Evolutionary conservation across 257 asterid species (phyloP), one percentile per base, ranked within the genome.

Genomic region (Leptodermis oblonga): DNA sequence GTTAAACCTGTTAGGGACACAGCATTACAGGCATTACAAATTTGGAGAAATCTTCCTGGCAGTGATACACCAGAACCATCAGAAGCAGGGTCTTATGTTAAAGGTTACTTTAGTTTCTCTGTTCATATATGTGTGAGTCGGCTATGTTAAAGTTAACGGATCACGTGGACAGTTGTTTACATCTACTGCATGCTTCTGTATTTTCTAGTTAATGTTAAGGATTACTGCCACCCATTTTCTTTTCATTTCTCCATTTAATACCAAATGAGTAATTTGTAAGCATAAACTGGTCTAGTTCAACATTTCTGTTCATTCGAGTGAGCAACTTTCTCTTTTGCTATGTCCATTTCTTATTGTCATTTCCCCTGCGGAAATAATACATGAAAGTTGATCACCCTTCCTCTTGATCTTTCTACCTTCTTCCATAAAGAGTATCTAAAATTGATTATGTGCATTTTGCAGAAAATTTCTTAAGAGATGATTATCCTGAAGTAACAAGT

Each of bases 1-100:
- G 95, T 93, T 71, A 93, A 88, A 77, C 98, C 98, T 30, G 98
- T 90, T 43, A 86, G 98, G 78, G 97, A 93, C 74, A 67, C 83
- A 59, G 97, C 92, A 75, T 39, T 93, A 83, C 98, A 90, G 80
- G 96, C 98, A 73, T 78, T 90, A 81, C 94, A 88, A 72, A 75
- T 85, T 26, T 93, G 98, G 98, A 87, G 80, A 83, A 83, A 77
- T 73, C 83, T 93, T 77, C 92, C 92, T 5, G 90, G 93, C 58
- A 31, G 87, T 14, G 79, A 82, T 79, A 83, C 90, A 73, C 85
- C 87, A 20, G 98, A 88, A 85, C 96, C 96, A 61, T 93, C 98
- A 58, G 98, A 93, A 80, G 75, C 94, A 48, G 96, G 95, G 59
- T 93, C 98, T 71, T 90, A 89, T 48, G 74, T 88, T 78, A 88